Conservation (phyloP, 306 rosid species). For the Dalbergia cochinchinensis region DNA sequence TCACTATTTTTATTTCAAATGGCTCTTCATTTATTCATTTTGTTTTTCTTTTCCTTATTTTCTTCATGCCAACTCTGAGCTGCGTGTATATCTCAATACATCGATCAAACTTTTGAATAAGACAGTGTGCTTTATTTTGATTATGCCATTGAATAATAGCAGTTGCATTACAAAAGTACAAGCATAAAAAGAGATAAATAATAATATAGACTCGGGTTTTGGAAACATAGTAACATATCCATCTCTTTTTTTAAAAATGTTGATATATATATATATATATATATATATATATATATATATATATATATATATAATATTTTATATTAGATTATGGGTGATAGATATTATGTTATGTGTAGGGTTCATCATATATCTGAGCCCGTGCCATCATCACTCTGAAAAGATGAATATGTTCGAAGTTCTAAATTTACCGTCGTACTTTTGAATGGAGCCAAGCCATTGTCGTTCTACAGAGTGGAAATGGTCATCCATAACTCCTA, state of each 20-base stretch:
- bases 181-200: background rate
- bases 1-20: background rate
- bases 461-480: background rate
- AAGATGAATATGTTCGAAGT: background rate
- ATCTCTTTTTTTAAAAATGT: too few relatives aligned
- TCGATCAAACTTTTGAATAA: background rate
- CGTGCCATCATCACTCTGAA: too few relatives aligned
- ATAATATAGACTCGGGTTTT: too few relatives aligned
- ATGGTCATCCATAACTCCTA: background rate
- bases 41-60: background rate
- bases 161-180: conserved; percentile 4
- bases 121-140: background rate
- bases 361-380: too few relatives aligned
- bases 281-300: too few relatives aligned
- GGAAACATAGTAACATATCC: too few relatives aligned
- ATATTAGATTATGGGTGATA: too few relatives aligned
- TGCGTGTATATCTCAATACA: background rate
- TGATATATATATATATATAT: too few relatives aligned
- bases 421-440: background rate
- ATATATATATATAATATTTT: too few relatives aligned
- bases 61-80: background rate
- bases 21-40: background rate
- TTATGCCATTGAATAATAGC: background rate
- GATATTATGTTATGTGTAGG: too few relatives aligned
- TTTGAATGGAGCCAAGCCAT: background rate